Evolutionary conservation across 441 rosid species (phyloP).

Genomic region (Pelargonium citronellum): DNA sequence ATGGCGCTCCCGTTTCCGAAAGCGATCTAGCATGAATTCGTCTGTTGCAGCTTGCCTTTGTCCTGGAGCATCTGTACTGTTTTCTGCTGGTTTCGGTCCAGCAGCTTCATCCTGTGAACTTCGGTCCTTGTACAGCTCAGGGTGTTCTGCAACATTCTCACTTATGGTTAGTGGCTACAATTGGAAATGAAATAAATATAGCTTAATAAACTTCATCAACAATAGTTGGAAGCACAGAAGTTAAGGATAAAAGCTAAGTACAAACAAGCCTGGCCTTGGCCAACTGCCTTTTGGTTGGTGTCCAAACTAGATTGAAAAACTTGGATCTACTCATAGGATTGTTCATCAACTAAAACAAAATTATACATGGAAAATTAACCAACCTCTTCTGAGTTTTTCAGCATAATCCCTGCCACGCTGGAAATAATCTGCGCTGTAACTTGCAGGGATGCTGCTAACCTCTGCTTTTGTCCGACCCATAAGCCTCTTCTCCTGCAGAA

Average conservation of each 20-base stretch:
- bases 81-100: conserved; percentile 48
- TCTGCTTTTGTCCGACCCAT: conserved; percentile 65
- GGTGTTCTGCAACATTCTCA: conserved; percentile 55
- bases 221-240: background rate
- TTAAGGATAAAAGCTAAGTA: background rate
- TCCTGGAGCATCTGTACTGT: conserved; percentile 40
- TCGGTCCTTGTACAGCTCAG: conserved; percentile 77
- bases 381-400: conserved; percentile 89
- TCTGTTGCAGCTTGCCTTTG: conserved; percentile 94
- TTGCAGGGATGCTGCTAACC: conserved; percentile 58
- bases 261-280: background rate
- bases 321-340: background rate
- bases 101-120: conserved; percentile 38
- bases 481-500: conserved; percentile 81
- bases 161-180: background rate
- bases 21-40: conserved; percentile 78
- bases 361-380: background rate
- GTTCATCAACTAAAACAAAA: background rate
- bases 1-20: conserved; percentile 85
- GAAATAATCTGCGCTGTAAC: conserved; percentile 93
- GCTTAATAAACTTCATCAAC: background rate
- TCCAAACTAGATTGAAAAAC: background rate
- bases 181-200: background rate
- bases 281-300: background rate
- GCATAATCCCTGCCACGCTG: conserved; percentile 90